phyloP scores from a whole-genome alignment of 495 filamentous ascomycete genomes.

The Geopyxis carbonaria region DNA sequence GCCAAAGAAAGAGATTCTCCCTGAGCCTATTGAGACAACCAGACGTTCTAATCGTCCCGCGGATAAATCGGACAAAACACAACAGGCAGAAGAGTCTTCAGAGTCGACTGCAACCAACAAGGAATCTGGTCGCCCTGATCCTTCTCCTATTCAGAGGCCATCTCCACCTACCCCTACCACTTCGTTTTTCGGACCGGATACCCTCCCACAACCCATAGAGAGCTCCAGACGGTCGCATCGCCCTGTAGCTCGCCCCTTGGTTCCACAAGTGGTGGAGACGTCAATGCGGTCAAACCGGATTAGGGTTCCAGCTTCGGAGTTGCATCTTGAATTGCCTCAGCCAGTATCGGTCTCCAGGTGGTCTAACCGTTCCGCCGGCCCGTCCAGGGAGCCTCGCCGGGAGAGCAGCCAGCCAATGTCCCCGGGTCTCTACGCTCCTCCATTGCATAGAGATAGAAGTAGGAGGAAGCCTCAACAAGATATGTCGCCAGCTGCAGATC shows the following conservation, averaged over 20 bases:
- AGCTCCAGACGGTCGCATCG: slow-evolving; percentile 18
- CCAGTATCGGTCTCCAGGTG: slow-evolving; percentile 23
- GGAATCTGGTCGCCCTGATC: slow-evolving; percentile 18
- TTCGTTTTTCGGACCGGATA: slow-evolving; percentile 19
- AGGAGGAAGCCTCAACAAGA: slow-evolving; percentile 16
- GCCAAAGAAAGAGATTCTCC: slow-evolving; percentile 11
- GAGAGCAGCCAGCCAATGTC: slow-evolving; percentile 16
- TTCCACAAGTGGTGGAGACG: slow-evolving; percentile 21
- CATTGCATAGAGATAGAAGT: slow-evolving; percentile 16
- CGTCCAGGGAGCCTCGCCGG: slow-evolving; percentile 18
- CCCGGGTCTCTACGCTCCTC: slow-evolving; percentile 9
- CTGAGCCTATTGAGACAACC: slow-evolving; percentile 20
- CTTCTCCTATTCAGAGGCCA: slow-evolving; percentile 17
- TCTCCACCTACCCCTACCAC: slow-evolving; percentile 19
- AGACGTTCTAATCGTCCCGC: slow-evolving; percentile 19
- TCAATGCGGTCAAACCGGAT: slow-evolving; percentile 23
- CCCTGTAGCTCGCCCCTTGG: slow-evolving; percentile 19
- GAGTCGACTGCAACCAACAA: slow-evolving; percentile 18
- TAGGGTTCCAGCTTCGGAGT: slow-evolving; percentile 19
- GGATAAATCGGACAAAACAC: slow-evolving; percentile 3
- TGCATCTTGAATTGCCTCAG: slow-evolving; percentile 20
- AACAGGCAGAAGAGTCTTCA: neutral
- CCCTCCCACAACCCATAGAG: slow-evolving; percentile 19
- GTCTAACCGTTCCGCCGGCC: slow-evolving; percentile 17
- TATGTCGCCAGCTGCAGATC: slow-evolving; percentile 18